Base-by-base conservation (phyloP, 495 filamentous ascomycete genomes). In the Staphylotrichum tortipilum region DNA sequence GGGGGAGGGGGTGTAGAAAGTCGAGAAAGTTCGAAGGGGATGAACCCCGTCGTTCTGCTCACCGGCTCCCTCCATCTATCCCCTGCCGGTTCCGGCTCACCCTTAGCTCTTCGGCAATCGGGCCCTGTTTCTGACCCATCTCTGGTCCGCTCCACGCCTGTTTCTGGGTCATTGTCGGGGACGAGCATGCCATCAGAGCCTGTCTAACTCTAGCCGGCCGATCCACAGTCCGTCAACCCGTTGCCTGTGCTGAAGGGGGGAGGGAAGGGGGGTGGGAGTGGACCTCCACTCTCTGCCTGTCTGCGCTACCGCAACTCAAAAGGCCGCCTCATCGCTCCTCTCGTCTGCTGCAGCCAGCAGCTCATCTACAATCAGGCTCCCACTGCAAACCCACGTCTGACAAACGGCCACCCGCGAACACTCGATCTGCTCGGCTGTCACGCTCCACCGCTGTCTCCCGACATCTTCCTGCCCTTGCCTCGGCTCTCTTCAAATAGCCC, bases 331-430 rank as follows among this genome's bases (percentile, higher is more conserved):
- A 50, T 46, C 49, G 18, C 54, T 33, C 50, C 55, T 59, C 55
- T 54, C 57, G 14, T 45, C 51, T 49, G 41, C n/a, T n/a, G n/a
- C n/a, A n/a, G n/a, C n/a, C n/a, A n/a, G n/a, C 60, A 57, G 52
- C 50, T 55, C 54, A 54, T 54, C 52, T 49, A 56, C 41, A 48
- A 43, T 50, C 44, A 49, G 44, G 49, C 35, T 56, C 48, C 56
- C 61, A 52, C 42, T 29, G 19, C 54, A 51, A 37, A 31, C 49
- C 44, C 29, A 50, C 54, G 57, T 60, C 56, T 50, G 54, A 56
- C 59, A 64, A 57, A 63, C 60, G 56, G 45, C 18, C 35, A 17
- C 17, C 19, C 3, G n/a, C 23, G 31, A 50, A 40, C 50, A 11
- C 34, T 53, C 40, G 30, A 53, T 39, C 44, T 49, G 37, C 38